Percentiles rank a stretch among this genome's conserved stretches.
Evolutionary conservation across 106 monocot genomes (phyloP).

Genomic region (Agapanthus africanus): DNA sequence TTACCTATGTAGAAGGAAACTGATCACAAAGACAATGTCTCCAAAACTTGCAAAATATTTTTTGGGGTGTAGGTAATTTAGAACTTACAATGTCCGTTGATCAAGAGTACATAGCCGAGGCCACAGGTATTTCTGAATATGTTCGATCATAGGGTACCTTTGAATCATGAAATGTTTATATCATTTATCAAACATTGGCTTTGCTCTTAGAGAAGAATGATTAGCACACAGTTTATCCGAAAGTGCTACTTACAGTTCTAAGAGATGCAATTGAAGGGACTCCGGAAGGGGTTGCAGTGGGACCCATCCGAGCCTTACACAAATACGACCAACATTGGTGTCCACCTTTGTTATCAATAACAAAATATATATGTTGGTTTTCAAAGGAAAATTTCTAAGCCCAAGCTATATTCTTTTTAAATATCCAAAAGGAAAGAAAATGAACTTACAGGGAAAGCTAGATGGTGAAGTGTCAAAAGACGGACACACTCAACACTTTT

Average conservation of each 20-base stretch:
- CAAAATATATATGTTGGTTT: no score
- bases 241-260: conserved; percentile 51
- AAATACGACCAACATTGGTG: conserved; percentile 82
- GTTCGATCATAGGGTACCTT: conserved; percentile 57
- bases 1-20: background rate
- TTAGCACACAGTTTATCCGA: no score
- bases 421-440: background rate
- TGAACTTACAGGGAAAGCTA: conserved; percentile 70
- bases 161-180: no score
- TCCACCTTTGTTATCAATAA: conserved; percentile 68
- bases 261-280: conserved; percentile 73
- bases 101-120: conserved; percentile 63
- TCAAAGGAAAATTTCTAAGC: no score
- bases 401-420: no score
- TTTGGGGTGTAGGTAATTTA: background rate
- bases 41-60: no score
- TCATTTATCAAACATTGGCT: no score
- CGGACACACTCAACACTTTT: conserved; percentile 92
- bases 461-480: conserved; percentile 70
- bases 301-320: conserved; percentile 90
- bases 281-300: conserved; percentile 80
- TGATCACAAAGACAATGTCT: conserved; percentile 6
- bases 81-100: conserved; percentile 49
- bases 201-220: no score
- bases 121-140: conserved; percentile 68